Evolutionary conservation across 345 rosid genomes (phyloP).

Genomic region (Garcia nutans): DNA sequence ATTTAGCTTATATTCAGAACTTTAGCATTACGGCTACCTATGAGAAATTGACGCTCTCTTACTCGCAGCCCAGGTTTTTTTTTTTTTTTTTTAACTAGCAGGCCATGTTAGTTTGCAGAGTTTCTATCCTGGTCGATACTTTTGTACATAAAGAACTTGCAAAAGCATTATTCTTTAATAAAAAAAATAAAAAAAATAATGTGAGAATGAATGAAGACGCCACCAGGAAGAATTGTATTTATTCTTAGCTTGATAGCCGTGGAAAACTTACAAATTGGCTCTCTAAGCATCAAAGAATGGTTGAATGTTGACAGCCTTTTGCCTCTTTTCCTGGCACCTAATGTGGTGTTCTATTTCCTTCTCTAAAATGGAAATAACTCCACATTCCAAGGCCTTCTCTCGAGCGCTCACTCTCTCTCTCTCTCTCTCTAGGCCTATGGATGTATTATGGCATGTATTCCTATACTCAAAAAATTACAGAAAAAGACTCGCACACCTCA

Average conservation of each 20-base stretch:
- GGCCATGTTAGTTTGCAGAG: no score
- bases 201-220: background rate
- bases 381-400: constrained; percentile 15
- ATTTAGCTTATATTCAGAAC: no score
- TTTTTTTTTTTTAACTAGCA: no score
- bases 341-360: constrained; percentile 26
- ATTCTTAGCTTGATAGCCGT: constrained; percentile 34
- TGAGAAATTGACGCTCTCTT: no score
- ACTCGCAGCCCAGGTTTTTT: no score
- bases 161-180: no score
- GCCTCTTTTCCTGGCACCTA: constrained; percentile 15
- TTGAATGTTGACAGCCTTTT: constrained; percentile 17
- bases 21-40: no score
- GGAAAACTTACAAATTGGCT: constrained; percentile 48
- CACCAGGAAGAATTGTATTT: constrained; percentile 22
- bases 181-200: background rate
- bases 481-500: constrained; percentile 22
- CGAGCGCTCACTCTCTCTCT: background rate
- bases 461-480: constrained; percentile 27
- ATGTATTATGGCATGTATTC: constrained; percentile 12
- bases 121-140: no score
- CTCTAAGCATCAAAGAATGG: constrained; percentile 44
- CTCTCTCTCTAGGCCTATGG: constrained; percentile 3
- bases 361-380: constrained; percentile 33
- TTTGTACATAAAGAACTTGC: no score